Base-by-base conservation (phyloP, 2,329 filamentous ascomycete genomes). In the Aspergillus uvarum region DNA sequence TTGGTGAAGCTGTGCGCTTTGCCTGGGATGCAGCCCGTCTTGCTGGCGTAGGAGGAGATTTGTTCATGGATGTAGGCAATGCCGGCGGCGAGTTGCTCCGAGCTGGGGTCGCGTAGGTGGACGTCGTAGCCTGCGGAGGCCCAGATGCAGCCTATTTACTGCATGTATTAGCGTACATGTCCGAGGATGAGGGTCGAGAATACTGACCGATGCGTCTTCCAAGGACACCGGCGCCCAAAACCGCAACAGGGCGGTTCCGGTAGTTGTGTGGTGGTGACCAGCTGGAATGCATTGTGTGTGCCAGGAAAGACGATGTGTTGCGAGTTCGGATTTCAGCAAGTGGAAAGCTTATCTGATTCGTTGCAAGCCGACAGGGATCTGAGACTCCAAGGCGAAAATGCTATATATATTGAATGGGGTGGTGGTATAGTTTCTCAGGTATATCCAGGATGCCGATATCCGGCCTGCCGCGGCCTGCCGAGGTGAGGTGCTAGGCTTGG, bases 191-290 rank as follows among this genome's bases (percentile, higher is more conserved):
- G 48, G 7, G 7, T 29, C 7, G 7, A 29, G 7, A 5, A 32
- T 12, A 35, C n/a, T 67, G 62, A 65, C 75, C 77, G 3, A 79
- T 67, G 6, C 77, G 75, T 11, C 76, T 70, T 38, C 78, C 78
- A 1, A 79, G 69, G 24, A 78, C 75, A 11, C 78, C 78, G 2
- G 74, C 77, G 1, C 78, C 78, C 22, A 79, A 67, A n/a, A 80
- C 66, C 5, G 73, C 68, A 3, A 80, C 76, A 5, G 77, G 76
- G 3, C 77, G 76, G 2, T 67, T 66, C 3, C 70, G 62, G 60
- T 76, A 74, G 54, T 70, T 59, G 4, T 55, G 54, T 1, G 71
- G 70, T 51, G 66, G 67, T 29, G 64, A 47, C 71, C 71, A 73
- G 21, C 47, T 49, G 32, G 58, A 19, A 51, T 51, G 50, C 66